Percentiles rank a stretch among this genome's conserved stretches.
Conservation (phyloP, 2,329 filamentous ascomycete genomes). For the Diaporthe sp. region DNA sequence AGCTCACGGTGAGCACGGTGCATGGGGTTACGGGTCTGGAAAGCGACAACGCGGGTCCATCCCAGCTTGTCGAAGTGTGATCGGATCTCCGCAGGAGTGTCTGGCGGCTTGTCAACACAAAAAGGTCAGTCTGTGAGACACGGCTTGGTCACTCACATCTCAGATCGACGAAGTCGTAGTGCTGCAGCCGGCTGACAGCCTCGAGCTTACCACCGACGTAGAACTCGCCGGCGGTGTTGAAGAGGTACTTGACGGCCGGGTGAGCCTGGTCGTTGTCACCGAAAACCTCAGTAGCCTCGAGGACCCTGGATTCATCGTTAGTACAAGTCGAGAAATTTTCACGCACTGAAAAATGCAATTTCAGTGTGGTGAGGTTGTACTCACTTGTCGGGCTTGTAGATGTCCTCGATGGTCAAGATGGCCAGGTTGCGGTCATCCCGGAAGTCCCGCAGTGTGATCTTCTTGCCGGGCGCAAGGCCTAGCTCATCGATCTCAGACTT, state of each 20-base stretch:
- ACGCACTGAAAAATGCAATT: not conserved
- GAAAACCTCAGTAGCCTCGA: slow-evolving; percentile 95
- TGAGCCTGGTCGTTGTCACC: slow-evolving; percentile 86
- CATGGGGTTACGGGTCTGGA: slow-evolving; percentile 99
- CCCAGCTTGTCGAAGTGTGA: slow-evolving; percentile 99
- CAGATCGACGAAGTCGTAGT: slow-evolving; percentile 98
- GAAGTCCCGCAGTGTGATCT: slow-evolving; percentile 92
- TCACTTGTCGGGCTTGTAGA: slow-evolving; percentile 96
- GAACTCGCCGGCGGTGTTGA: slow-evolving; percentile 83
- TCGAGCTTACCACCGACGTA: slow-evolving; percentile 98
- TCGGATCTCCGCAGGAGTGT: slow-evolving; percentile 93
- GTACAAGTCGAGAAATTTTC: not conserved
- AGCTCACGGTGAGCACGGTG: slow-evolving; percentile 98
- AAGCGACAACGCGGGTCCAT: slow-evolving; percentile 97
- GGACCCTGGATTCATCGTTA: slow-evolving; percentile 67
- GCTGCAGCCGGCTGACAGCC: slow-evolving; percentile 93
- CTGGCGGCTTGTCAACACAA: slow-evolving; percentile 54
- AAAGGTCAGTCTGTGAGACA: not conserved
- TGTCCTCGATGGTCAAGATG: slow-evolving; percentile 94
- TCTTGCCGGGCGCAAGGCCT: slow-evolving; percentile 82
- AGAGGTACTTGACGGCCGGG: slow-evolving; percentile 92
- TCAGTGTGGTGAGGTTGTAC: slow-evolving; percentile 46
- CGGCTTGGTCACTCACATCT: slow-evolving; percentile 73
- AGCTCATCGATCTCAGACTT: slow-evolving; percentile 80
- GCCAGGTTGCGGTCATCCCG: slow-evolving; percentile 96